Conservation (phyloP, 495 filamentous ascomycete species). For the Penicillium silybi region DNA sequence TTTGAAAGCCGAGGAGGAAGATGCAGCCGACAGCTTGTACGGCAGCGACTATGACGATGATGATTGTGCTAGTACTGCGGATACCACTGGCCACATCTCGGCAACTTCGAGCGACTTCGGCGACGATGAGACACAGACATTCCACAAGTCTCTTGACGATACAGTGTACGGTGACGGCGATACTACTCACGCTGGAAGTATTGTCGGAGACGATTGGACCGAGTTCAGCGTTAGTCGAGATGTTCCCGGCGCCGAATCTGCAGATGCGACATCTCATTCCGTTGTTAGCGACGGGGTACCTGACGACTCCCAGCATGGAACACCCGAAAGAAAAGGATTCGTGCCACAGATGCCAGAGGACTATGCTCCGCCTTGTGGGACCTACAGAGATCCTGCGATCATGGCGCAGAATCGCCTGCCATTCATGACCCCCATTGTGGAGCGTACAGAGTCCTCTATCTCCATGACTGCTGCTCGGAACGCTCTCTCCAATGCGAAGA, state of each 20-base stretch:
- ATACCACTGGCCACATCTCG: constrained; percentile 71
- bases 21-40: constrained; percentile 38
- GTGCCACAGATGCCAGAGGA: constrained; percentile 77
- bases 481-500: constrained; percentile 63
- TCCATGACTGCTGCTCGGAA: constrained; percentile 53
- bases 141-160: constrained; percentile 36
- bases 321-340: constrained; percentile 44
- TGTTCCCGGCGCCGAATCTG: constrained; percentile 48
- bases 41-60: constrained; percentile 62
- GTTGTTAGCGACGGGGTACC: constrained; percentile 25
- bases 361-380: constrained; percentile 68
- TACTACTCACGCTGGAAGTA: constrained; percentile 52
- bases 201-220: constrained; percentile 70
- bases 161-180: constrained; percentile 47
- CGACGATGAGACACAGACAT: constrained; percentile 54
- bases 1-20: constrained; percentile 52
- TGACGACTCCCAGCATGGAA: constrained; percentile 18
- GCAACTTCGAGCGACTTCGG: constrained; percentile 60
- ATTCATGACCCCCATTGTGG: constrained; percentile 98
- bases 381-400: constrained; percentile 71
- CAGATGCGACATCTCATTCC: constrained; percentile 26
- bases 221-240: constrained; percentile 75
- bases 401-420: constrained; percentile 82
- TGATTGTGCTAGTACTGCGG: constrained; percentile 76
- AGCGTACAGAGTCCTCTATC: constrained; percentile 85